Percentiles rank a stretch among this genome's conserved stretches.
Evolutionary conservation across 2,329 filamentous ascomycete species (phyloP).

Genomic region (Bipolaris zeicola): DNA sequence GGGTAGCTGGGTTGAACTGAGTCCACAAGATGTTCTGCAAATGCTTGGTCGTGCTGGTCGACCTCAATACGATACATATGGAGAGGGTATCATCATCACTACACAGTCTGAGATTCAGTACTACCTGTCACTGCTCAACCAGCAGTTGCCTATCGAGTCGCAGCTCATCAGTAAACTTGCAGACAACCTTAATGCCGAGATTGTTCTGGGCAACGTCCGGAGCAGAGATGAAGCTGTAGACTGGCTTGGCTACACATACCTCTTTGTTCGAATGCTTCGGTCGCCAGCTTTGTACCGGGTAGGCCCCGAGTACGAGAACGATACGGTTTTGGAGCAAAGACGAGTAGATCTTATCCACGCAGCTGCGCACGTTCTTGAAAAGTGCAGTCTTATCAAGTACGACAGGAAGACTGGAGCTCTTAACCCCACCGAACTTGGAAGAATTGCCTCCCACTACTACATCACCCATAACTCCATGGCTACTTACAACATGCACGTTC

Average conservation of each 20-base stretch:
- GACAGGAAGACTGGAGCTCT: constrained; percentile 90
- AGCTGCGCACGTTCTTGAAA: constrained; percentile 83
- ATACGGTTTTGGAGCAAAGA: constrained; percentile 90
- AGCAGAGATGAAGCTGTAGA: constrained; percentile 96
- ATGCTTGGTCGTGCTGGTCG: constrained; percentile 98
- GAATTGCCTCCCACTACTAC: constrained; percentile 98
- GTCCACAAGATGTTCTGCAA: constrained; percentile 95
- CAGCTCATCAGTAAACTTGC: constrained; percentile 92
- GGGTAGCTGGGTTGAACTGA: constrained; percentile 97
- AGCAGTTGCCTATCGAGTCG: constrained; percentile 96
- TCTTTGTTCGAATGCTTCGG: constrained; percentile 96
- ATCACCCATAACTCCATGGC: constrained; percentile 96
- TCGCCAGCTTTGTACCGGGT: constrained; percentile 95
- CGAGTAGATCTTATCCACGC: constrained; percentile 97
- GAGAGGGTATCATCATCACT: constrained; percentile 98
- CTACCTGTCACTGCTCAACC: constrained; percentile 93
- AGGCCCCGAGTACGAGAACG: constrained; percentile 91
- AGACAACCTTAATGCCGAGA: constrained; percentile 94
- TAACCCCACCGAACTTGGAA: constrained; percentile 89
- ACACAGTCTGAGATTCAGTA: constrained; percentile 95
- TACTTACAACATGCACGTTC: constrained; percentile 94
- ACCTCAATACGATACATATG: constrained; percentile 96
- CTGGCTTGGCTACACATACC: constrained; percentile 97
- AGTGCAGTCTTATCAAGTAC: constrained; percentile 88
- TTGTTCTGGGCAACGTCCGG: constrained; percentile 91